These are phyloP conservation scores for Beauveria sp. DNA, from an alignment of 2,329 filamentous ascomycete genomes.

Conservation along the genomic window DNA sequence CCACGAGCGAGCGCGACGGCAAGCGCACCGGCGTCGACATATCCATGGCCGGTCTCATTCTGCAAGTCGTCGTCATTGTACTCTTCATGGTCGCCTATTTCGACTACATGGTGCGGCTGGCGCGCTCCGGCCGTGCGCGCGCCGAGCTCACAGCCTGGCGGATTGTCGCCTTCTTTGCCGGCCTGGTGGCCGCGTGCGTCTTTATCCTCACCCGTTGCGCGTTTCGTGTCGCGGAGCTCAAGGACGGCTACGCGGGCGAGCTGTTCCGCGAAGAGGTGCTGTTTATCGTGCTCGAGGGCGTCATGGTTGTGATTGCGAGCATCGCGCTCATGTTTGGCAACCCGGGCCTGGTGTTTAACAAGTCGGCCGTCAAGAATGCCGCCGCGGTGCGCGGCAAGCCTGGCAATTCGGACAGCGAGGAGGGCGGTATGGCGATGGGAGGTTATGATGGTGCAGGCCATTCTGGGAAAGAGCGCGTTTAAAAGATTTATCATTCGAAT, in stretches of 20 bases:
- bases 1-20: slow-evolving; percentile 26
- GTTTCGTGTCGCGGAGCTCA: slow-evolving; percentile 59
- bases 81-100: slow-evolving; percentile 41
- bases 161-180: slow-evolving; percentile 40
- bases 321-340: slow-evolving; percentile 32
- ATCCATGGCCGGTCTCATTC: slow-evolving; percentile 44
- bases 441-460: neutral
- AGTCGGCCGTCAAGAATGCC: neutral
- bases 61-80: slow-evolving; percentile 50
- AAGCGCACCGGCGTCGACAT: slow-evolving; percentile 34
- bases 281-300: slow-evolving; percentile 10
- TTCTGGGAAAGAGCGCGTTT: neutral
- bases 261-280: neutral
- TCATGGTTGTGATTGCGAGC: slow-evolving; percentile 30
- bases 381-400: slow-evolving; percentile 10
- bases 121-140: slow-evolving; percentile 20
- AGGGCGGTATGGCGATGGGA: slow-evolving; percentile 15
- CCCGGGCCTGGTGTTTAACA: slow-evolving; percentile 33
- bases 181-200: slow-evolving; percentile 45
- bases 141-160: slow-evolving; percentile 21
- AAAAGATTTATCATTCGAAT: neutral
- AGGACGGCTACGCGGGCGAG: slow-evolving; percentile 50
- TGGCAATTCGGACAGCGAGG: slow-evolving; percentile 17
- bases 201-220: slow-evolving; percentile 55
- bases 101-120: slow-evolving; percentile 43